Percentiles rank a stretch among this genome's conserved stretches.
phyloP scores from a whole-genome alignment of 2,329 filamentous ascomycete species.

The Diaporthe australafricana region DNA sequence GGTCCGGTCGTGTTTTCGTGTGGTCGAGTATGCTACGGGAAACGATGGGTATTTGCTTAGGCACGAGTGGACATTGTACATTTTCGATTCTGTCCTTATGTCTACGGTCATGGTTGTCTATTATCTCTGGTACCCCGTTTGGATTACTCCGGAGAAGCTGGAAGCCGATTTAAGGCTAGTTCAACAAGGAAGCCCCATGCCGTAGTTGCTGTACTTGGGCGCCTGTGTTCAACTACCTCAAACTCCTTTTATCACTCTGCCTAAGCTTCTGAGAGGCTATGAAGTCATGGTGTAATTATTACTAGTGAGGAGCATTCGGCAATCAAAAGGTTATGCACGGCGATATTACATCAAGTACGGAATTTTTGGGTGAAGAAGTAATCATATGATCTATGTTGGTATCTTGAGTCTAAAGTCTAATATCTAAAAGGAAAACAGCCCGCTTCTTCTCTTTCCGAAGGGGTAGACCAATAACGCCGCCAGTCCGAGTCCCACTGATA shows the following conservation, averaged over 20 bases:
- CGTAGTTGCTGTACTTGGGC: no score
- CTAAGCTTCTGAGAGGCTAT: no score
- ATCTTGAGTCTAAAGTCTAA: conserved; percentile 14
- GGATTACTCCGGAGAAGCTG: neutral
- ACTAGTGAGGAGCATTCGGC: no score
- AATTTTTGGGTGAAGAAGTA: neutral
- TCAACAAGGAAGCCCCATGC: neutral
- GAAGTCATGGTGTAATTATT: no score
- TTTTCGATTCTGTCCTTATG: neutral
- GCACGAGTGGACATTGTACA: neutral
- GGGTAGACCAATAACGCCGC: conserved; percentile 68
- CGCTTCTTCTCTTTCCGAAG: conserved; percentile 68
- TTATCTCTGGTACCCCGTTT: neutral
- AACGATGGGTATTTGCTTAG: neutral
- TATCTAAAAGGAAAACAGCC: conserved; percentile 64
- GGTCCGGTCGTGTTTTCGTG: conserved; percentile 57
- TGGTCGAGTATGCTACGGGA: conserved; percentile 55
- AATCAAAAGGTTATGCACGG: no score
- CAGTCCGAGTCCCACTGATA: conserved; percentile 70
- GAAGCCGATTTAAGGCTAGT: neutral
- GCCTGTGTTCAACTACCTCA: no score
- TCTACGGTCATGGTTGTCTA: neutral
- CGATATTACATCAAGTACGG: no score
- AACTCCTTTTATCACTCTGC: no score
- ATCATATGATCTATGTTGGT: conserved; percentile 23